Conservation (phyloP, 2,329 filamentous ascomycete genomes). For the Phaeosphaeriaceae sp. region DNA sequence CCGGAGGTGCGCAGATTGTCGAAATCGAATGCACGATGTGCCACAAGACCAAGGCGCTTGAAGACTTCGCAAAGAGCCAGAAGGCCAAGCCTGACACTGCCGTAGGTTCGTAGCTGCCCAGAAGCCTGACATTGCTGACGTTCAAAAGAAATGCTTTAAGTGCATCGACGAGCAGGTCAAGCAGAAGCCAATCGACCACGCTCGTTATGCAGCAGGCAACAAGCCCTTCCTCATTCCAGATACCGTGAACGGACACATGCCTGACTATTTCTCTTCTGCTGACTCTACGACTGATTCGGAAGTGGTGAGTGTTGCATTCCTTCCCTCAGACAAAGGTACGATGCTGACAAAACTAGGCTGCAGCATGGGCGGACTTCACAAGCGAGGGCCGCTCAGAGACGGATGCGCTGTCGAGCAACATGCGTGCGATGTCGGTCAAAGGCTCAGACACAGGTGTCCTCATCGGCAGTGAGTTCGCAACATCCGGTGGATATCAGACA, state of each 20-base stretch:
- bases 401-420: conserved; percentile 13
- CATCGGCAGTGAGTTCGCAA: conserved; percentile 27
- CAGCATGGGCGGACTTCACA: not conserved
- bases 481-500: not conserved
- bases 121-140: conserved; percentile 45
- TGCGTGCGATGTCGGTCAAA: conserved; percentile 21
- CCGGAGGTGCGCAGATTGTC: conserved; percentile 45
- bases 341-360: conserved; percentile 21
- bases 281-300: conserved; percentile 4
- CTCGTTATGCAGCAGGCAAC: conserved; percentile 37
- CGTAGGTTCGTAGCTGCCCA: conserved; percentile 37
- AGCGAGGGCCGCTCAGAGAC: conserved; percentile 12
- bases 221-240: conserved; percentile 30
- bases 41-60: conserved; percentile 53
- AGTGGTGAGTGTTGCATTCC: conserved; percentile 18
- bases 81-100: conserved; percentile 54
- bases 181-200: conserved; percentile 31
- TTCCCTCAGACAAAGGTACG: not conserved
- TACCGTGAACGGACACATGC: conserved; percentile 14
- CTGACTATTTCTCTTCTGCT: conserved; percentile 30
- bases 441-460: conserved; percentile 17
- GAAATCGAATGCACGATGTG: conserved; percentile 61
- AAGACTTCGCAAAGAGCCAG: conserved; percentile 59
- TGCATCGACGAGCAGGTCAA: conserved; percentile 38
- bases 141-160: conserved; percentile 45